Evolutionary conservation across 1,284 basidiomycete genomes (phyloP), one percentile per base, ranked within the genome.

Genomic region (Xanthoconium separans): DNA sequence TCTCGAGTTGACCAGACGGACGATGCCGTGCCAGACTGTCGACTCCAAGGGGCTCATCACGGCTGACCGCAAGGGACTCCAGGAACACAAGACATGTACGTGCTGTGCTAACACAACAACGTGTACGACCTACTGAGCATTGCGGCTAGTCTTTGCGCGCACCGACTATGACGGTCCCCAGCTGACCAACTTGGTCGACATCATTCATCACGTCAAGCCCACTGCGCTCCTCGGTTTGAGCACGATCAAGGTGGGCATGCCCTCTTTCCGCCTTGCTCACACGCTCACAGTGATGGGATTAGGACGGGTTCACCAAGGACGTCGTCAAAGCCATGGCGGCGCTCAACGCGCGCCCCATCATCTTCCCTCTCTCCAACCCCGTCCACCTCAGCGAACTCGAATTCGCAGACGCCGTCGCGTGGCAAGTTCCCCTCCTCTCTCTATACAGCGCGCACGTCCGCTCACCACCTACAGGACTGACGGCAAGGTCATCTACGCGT

Each of bases 321-420:
- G 84, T 88, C 37, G 80, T 93, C 47, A 76, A 77, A 50, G 74
- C 80, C 44, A 91, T 94, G 89, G 81, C 82, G 11, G 72, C 79
- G 33, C 73, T 87, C 53, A 93, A 93, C 73, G 65, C 74, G 44
- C 81, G 83, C 12, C 91, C 92, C 36, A 90, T 93, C 75, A 83
- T 94, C 68, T 93, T 94, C 74, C 90, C 91, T 40, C 81, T 94
- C 3, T 91, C 88, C 37, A 94, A 94, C 71, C 91, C 92, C 2
- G 81, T 86, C 24, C 76, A 80, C 54, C 78, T 89, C 50, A 80
- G 81, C 61, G 87, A 89, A 68, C 71, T 86, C 47, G 85, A 87
- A 41, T 93, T 86, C 61, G 73, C 78, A 37, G 83, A 93, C 60
- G 91, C 91, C 12, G 73, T 93, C 58, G 73, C 83, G 55, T 91